Conservation (phyloP, 768 basidiomycete species). For the Leccinum rimulosum region DNA sequence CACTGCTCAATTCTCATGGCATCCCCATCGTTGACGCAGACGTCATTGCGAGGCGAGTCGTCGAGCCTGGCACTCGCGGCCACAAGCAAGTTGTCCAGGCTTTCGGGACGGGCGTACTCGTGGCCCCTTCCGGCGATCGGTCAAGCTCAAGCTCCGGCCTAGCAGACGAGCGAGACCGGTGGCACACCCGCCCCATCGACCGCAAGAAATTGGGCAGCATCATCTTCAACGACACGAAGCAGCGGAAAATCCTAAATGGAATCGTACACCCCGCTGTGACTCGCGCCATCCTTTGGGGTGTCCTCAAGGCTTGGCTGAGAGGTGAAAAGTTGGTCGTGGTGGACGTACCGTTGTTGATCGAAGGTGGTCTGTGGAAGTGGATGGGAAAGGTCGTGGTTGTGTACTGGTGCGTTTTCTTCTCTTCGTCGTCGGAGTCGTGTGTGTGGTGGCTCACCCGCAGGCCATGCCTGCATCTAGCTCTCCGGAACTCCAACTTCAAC, state of each 20-base stretch:
- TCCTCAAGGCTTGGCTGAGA: conserved; percentile 62
- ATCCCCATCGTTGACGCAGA: conserved; percentile 93
- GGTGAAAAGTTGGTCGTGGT: conserved; percentile 80
- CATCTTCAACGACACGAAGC: conserved; percentile 67
- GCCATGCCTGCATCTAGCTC: conserved; percentile 47
- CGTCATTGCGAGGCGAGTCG: conserved; percentile 79
- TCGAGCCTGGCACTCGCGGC: conserved; percentile 77
- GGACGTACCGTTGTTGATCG: conserved; percentile 91
- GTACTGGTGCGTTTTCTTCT: conserved; percentile 66
- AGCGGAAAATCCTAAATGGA: conserved; percentile 70
- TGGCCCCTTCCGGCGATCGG: conserved; percentile 19
- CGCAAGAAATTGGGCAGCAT: conserved; percentile 42
- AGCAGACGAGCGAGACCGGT: too few relatives aligned
- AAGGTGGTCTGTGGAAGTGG: conserved; percentile 80
- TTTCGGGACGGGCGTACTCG: conserved; percentile 71
- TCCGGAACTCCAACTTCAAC: conserved; percentile 75
- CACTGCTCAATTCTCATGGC: conserved; percentile 37
- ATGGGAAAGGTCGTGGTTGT: conserved; percentile 86
- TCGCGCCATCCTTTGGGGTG: conserved; percentile 19
- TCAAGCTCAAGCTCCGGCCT: not conserved
- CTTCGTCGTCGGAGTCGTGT: too few relatives aligned
- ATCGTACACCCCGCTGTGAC: conserved; percentile 92
- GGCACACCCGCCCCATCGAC: too few relatives aligned
- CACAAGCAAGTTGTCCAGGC: conserved; percentile 61
- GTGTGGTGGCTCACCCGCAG: too few relatives aligned